These are phyloP conservation scores for Daldinia eschscholtzii DNA, from an alignment of 2,329 filamentous ascomycete genomes.

Conservation along the genomic window DNA sequence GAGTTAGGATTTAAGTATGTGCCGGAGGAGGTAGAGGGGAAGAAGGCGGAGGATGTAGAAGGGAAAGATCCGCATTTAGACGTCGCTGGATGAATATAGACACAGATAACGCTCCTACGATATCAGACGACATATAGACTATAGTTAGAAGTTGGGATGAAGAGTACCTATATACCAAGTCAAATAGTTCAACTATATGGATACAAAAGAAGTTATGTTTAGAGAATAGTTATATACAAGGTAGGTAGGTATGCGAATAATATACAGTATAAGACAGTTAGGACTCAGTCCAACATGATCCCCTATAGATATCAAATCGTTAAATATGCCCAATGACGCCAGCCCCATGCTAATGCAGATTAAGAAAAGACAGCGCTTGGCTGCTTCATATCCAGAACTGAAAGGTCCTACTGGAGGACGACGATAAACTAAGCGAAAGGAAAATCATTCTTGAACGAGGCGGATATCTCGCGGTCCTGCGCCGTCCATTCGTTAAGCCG, in stretches of 20 bases:
- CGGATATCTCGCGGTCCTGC: constrained; percentile 44
- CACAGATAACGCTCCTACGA: too few relatives aligned
- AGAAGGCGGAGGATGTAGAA: constrained; percentile 23
- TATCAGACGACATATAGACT: not conserved
- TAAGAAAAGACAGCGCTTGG: not conserved
- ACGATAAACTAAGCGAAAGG: not conserved
- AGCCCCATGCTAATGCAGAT: constrained; percentile 4
- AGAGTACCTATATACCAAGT: not conserved
- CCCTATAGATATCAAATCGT: not conserved
- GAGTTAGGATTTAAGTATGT: constrained; percentile 79
- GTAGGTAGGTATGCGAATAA: constrained; percentile 2
- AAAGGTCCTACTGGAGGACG: not conserved
- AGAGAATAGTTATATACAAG: not conserved
- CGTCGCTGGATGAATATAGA: constrained; percentile 29
- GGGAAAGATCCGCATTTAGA: constrained; percentile 26
- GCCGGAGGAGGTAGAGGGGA: constrained; percentile 21
- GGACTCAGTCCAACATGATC: not conserved
- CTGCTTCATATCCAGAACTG: not conserved
- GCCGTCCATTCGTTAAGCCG: constrained; percentile 46
- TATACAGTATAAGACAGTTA: not conserved
- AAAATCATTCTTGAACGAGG: constrained; percentile 18
- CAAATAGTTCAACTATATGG: not conserved
- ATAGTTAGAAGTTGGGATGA: not conserved
- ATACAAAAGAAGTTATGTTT: not conserved
- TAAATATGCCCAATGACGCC: constrained; percentile 7